A percentile compares a stretch with the other conserved stretches of the same genome.
Evolutionary conservation across 2,329 filamentous ascomycete genomes (phyloP).

Genomic region (Colletotrichum truncatum): DNA sequence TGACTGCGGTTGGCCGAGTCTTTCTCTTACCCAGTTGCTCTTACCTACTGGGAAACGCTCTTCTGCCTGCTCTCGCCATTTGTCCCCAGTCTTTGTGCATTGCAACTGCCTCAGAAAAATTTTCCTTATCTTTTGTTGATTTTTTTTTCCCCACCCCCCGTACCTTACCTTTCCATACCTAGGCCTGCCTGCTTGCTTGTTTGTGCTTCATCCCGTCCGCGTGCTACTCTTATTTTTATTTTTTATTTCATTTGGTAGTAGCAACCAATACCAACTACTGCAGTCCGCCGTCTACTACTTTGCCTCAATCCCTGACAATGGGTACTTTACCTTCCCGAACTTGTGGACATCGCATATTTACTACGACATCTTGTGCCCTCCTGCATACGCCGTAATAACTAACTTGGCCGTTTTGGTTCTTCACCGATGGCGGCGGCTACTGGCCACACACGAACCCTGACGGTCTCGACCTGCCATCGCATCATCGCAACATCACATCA

Average conservation of each 20-base stretch:
- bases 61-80: conserved; percentile 11
- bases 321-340: not conserved
- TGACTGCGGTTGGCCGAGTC: conserved; percentile 27
- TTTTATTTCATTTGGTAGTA: not conserved
- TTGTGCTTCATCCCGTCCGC: not conserved
- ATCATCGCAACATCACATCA: conserved; percentile 9
- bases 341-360: not conserved
- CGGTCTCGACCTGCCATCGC: not conserved
- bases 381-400: not conserved
- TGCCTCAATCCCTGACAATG: not conserved
- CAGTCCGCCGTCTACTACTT: not conserved
- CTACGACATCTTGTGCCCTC: not conserved
- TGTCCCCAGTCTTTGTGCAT: conserved; percentile 22
- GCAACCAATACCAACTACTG: not conserved
- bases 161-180: not conserved
- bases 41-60: conserved; percentile 22
- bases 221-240: not conserved
- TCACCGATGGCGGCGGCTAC: not conserved
- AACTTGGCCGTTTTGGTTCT: not conserved
- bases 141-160: not conserved
- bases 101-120: conserved; percentile 27
- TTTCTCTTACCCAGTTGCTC: conserved; percentile 20
- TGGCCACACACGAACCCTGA: not conserved
- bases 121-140: conserved; percentile 31
- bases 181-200: not conserved